Evolutionary conservation across 768 basidiomycete species (phyloP), one percentile per base, ranked within the genome.

Genomic region (Rhizopogon vesiculosus): DNA sequence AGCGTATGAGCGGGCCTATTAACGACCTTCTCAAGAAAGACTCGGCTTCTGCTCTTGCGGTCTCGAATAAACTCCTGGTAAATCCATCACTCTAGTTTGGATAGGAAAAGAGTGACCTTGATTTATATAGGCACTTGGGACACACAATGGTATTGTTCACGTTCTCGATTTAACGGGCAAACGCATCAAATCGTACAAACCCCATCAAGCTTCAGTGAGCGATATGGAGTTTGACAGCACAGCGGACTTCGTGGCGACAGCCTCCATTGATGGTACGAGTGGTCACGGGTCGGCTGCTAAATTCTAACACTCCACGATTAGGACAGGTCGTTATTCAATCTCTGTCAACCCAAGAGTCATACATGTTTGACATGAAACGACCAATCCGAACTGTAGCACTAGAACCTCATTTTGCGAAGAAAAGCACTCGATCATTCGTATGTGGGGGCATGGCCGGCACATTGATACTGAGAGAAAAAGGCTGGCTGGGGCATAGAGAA

Each of bases 401-500:
- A 54, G 96, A 98, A 64, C 97, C 97, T 6, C 80, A 86, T 57
- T 99, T 96, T 59, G 83, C 88, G 3, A 90, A 89, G 70, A 83
- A 82, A 49, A 78, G 79, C 39, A 82, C 89, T 7, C 80, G 92
- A 19, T 81, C 89, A 0, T 87, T 97, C 62, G 89, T 97, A 10
- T 92, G 89, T 54, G 97, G 96, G 19, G 97, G 97, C 8, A 80
- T 96, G 79, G 88, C 91, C 0, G 96, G 97, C 4, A 84, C 79
- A 19, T 74, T 99, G 28, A 76, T 91, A n/a, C 63, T 97, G 62
- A 84, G 90, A 59, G 96, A 98, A 76, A 98, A 97, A 66, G 91
- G 94, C 6, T 98, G 97, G 95, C 72, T 98, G 1, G 94, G 96
- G 0, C 91, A 97, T 64, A 97, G 91, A 64, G 94, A 96, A 68